These are phyloP conservation scores for Colletotrichum sp. DNA, from an alignment of 2,329 filamentous ascomycete species.

Conservation along the genomic window DNA sequence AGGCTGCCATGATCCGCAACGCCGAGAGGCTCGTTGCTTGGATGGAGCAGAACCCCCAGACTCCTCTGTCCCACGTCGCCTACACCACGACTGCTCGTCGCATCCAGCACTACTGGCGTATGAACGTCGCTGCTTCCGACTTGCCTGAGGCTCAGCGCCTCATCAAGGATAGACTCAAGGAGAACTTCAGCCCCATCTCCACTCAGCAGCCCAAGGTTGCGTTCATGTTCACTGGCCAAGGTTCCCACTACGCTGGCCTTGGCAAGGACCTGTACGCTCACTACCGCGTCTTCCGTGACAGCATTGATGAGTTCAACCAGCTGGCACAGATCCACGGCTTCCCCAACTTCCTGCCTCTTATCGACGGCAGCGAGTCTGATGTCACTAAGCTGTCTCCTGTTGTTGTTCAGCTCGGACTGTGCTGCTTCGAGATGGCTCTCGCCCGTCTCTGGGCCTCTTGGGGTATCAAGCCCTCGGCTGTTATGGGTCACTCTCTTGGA, in stretches of 20 bases:
- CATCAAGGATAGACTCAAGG: constrained; percentile 44
- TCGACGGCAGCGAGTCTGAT: constrained; percentile 45
- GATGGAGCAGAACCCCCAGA: constrained; percentile 56
- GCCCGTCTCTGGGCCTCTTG: constrained; percentile 60
- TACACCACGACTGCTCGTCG: constrained; percentile 73
- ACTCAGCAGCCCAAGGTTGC: constrained; percentile 51
- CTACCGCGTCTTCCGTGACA: constrained; percentile 51
- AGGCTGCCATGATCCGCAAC: constrained; percentile 63
- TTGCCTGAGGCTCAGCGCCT: constrained; percentile 46
- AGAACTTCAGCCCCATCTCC: constrained; percentile 46
- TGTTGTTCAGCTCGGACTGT: constrained; percentile 58
- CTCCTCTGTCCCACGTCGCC: constrained; percentile 61
- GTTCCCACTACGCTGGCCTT: constrained; percentile 56
- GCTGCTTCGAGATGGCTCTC: constrained; percentile 62
- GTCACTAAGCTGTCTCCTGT: constrained; percentile 52
- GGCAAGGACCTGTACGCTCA: constrained; percentile 56
- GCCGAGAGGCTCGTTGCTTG: constrained; percentile 58
- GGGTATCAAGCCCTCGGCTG: constrained; percentile 59
- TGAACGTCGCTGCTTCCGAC: constrained; percentile 50
- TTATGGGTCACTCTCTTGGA: constrained; percentile 69
- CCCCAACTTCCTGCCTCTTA: constrained; percentile 60
- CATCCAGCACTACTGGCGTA: constrained; percentile 49
- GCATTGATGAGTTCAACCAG: constrained; percentile 62
- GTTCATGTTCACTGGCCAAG: constrained; percentile 63
- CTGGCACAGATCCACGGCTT: constrained; percentile 55